Evolutionary conservation across 495 filamentous ascomycete genomes (phyloP), one percentile per base, ranked within the genome.

Genomic region (Xylaria castorea): DNA sequence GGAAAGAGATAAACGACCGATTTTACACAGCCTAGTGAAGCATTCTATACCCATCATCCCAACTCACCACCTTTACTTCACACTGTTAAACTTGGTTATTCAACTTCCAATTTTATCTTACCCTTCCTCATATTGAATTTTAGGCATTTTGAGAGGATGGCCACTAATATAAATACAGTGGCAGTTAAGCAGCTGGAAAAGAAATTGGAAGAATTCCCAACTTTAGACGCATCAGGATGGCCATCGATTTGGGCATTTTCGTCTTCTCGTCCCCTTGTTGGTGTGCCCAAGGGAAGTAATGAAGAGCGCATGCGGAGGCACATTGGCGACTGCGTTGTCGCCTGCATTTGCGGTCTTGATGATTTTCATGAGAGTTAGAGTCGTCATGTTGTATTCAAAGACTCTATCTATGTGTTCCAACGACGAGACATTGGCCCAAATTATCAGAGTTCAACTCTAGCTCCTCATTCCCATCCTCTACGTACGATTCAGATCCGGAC

Each of bases 241-340:
- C 78, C 78, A 3, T 80, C 76, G 1, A 75, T 80, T 18, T 80
- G 78, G 78, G 71, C 75, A 16, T 76, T 78, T 62, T 68, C 75
- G 32, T 76, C 78, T 14, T 80, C 78, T 60, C 73, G 78, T 20
- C 78, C 78, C 27, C 76, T 80, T 58, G 70, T 78, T 46, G 78
- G 78, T 44, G 64, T 78, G 32, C 74, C 69, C 12, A 78, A 78
- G 50, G 68, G 66, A 12, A 74, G 67, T 20, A 60, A 46, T 32
- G 69, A 73, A 44, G 71, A 73, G 55, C 73, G 73, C 27, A 50
- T 73, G 14, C 76, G 73, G 44, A 77, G 70, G 55, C 78, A 80
- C 70, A 75, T 78, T 42, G 78, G 74, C 9, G 76, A 76, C 51
- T 79, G 76, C 30, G 66, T 64, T 36, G 69, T 68, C 36, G 48